Evolutionary conservation across 768 basidiomycete species (phyloP), one percentile per base, ranked within the genome.

Genomic region (Solioccasus polychromus): DNA sequence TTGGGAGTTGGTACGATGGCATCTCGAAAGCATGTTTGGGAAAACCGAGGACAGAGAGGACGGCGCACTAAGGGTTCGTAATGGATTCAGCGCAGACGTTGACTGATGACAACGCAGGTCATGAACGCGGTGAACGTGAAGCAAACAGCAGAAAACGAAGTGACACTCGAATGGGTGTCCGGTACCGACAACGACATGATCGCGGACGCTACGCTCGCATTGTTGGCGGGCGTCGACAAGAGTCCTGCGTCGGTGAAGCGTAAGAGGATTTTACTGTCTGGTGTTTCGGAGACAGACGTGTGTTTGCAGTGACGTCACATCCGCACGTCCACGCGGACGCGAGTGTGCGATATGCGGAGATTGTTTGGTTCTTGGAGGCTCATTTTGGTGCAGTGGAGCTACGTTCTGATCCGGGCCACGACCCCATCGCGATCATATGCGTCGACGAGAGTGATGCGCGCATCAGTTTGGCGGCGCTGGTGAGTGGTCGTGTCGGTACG

Each of bases 111-210:
- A 29, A 22, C 8, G n/a, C 50, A 92, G 93, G 80, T 97, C 31
- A 94, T 98, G 94, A 78, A 87, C 35, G 83, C 82, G 19, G 71
- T 97, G 26, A 85, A 92, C 63, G 80, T 93, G 47, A 93, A 89
- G 61, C 77, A 79, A 28, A 83, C 79, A 4, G 70, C 70, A 28
- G 81, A 87, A 53, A 81, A 86, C 44, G 86, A 92, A 56, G 67
- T 92, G 41, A 87, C 80, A 29, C 69, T 99, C 18, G 92, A 95
- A 66, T 99, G 95, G 95, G 84, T 85, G 34, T 93, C 93, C 0
- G 87, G 85, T 54, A 83, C 86, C 7, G 88, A 86, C 59, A 95
- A 92, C 55, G 95, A 99, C 62, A 97, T 97, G 92, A 87, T 99
- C 42, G 95, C 95, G 6, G 95, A 98, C 63, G 92, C 94, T 12